Percentiles rank a stretch among this genome's conserved stretches.
phyloP scores from a whole-genome alignment of 1,284 basidiomycete species.

The Sanguinoderma infundibulare region DNA sequence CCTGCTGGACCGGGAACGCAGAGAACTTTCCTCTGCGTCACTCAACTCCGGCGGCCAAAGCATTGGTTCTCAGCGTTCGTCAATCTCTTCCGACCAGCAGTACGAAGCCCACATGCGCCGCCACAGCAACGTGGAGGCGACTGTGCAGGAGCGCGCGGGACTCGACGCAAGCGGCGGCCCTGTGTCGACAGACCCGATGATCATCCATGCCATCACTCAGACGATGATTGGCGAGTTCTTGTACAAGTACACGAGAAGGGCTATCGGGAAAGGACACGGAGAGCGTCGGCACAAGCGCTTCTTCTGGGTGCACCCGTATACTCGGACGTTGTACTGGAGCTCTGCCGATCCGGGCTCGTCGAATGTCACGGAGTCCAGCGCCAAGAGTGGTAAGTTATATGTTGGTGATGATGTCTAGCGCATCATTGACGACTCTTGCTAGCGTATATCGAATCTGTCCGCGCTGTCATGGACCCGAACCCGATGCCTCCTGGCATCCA shows the following conservation, averaged over 20 bases:
- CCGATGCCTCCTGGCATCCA: slow-evolving; percentile 92
- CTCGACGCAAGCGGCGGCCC: slow-evolving; percentile 35
- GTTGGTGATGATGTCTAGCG: slow-evolving; percentile 6
- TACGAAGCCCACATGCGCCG: slow-evolving; percentile 44
- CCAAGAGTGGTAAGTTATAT: slow-evolving; percentile 87
- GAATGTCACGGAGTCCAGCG: slow-evolving; percentile 87
- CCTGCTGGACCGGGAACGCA: slow-evolving; percentile 52
- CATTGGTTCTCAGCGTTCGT: slow-evolving; percentile 72
- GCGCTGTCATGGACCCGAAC: slow-evolving; percentile 90
- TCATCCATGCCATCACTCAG: slow-evolving; percentile 97
- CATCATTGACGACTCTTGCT: slow-evolving; percentile 23
- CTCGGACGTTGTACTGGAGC: slow-evolving; percentile 98
- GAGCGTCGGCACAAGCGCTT: slow-evolving; percentile 93
- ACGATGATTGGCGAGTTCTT: slow-evolving; percentile 99
- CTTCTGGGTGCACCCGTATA: slow-evolving; percentile 99
- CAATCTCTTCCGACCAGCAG: slow-evolving; percentile 76
- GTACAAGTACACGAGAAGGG: slow-evolving; percentile 94
- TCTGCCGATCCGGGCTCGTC: slow-evolving; percentile 90
- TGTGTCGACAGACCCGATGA: slow-evolving; percentile 76
- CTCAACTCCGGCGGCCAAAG: slow-evolving; percentile 64
- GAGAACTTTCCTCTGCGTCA: slow-evolving; percentile 67
- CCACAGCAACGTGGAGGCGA: slow-evolving; percentile 27
- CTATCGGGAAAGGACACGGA: slow-evolving; percentile 91
- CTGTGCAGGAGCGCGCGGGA: slow-evolving; percentile 34
- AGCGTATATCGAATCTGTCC: slow-evolving; percentile 97